Conservation (phyloP, 371 early-diverging fungal genomes). For the Umbelopsis sp. region DNA sequence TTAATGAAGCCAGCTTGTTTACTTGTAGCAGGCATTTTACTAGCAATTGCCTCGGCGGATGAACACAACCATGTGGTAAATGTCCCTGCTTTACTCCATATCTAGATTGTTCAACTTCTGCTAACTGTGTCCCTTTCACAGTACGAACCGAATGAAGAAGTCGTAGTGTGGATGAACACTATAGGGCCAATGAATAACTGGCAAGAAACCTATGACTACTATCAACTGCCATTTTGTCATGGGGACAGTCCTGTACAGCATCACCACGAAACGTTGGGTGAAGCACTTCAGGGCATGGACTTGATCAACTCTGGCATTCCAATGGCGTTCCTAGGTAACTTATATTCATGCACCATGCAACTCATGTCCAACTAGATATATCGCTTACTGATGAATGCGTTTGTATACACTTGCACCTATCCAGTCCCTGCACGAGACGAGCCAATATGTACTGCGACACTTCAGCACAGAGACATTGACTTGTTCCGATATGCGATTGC, state of each 20-base stretch:
- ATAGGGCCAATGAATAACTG: conserved; percentile 71
- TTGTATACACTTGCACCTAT: background rate
- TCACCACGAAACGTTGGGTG: conserved; percentile 82
- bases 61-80: conserved; percentile 55
- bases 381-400: background rate
- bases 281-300: conserved; percentile 81
- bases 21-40: conserved; percentile 11
- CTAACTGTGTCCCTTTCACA: conserved; percentile 21
- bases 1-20: conserved; percentile 9
- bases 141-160: conserved; percentile 60
- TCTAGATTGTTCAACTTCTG: background rate
- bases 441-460: conserved; percentile 48
- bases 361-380: background rate
- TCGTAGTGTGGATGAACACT: conserved; percentile 76
- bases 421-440: conserved; percentile 30
- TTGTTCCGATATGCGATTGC: conserved; percentile 67
- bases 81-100: background rate
- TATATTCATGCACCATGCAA: background rate
- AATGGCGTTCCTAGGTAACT: conserved; percentile 58
- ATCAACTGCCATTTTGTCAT: conserved; percentile 76
- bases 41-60: conserved; percentile 32
- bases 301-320: conserved; percentile 75
- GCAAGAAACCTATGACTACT: conserved; percentile 83
- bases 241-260: conserved; percentile 61
- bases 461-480: conserved; percentile 51